Conservation (phyloP, 805 yeast species). For the Saturnispora zaruensis region DNA sequence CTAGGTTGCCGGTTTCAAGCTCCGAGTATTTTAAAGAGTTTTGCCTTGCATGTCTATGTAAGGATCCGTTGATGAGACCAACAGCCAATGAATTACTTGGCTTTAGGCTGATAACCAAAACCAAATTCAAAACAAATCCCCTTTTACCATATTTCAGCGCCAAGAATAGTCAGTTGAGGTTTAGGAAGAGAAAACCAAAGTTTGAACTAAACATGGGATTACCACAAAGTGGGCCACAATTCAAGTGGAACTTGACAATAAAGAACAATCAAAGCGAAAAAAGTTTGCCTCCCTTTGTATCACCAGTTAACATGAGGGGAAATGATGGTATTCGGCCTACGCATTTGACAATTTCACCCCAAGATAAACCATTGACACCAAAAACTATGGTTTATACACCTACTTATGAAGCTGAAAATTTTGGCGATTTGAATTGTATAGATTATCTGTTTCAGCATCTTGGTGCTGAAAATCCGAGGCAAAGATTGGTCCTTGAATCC, state of each 20-base stretch:
- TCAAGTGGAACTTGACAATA: conserved; percentile 21
- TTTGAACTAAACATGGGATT: conserved; percentile 25
- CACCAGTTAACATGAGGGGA: background rate
- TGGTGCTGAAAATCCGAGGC: background rate
- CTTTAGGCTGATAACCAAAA: conserved; percentile 40
- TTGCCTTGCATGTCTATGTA: conserved; percentile 55
- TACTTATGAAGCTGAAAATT: background rate
- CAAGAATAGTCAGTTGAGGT: background rate
- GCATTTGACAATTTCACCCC: background rate
- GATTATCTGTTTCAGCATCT: background rate
- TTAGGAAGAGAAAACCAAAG: conserved; percentile 33
- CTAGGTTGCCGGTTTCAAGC: conserved; percentile 34
- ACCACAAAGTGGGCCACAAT: conserved; percentile 19
- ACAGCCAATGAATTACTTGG: conserved; percentile 47
- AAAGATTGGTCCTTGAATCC: background rate
- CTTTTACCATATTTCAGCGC: conserved; percentile 13
- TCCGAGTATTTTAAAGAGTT: conserved; percentile 44
- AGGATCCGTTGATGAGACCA: conserved; percentile 60
- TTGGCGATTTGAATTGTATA: background rate
- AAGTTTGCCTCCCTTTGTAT: no score
- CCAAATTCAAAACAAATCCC: conserved; percentile 24
- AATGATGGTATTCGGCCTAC: background rate
- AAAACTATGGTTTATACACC: conserved; percentile 4
- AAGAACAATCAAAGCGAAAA: background rate
- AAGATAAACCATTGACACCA: background rate